phyloP scores from a whole-genome alignment of 176 grass and related monocot species.

The Triticum urartu region DNA sequence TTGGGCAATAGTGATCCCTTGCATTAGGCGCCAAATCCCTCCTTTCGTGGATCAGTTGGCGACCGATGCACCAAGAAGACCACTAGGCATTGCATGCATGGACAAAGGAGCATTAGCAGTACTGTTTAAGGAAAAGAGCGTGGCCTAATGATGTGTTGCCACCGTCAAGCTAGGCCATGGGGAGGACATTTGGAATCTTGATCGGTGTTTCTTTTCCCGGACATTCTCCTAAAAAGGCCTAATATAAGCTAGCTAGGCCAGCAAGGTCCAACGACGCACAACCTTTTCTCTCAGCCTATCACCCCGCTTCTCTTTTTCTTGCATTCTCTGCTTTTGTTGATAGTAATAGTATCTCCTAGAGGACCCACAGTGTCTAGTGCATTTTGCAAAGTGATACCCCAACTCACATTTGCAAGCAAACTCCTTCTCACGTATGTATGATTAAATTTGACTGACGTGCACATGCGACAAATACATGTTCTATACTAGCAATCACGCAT shows the following conservation, averaged over 20 bases:
- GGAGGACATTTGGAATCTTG: slow-evolving; percentile 73
- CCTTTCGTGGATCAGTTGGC: slow-evolving; percentile 43
- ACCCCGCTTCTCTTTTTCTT: not conserved
- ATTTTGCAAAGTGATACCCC: not conserved
- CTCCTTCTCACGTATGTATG: not conserved
- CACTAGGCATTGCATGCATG: not conserved
- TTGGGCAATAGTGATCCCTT: slow-evolving; percentile 12
- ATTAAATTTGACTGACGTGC: not conserved
- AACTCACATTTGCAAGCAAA: not conserved
- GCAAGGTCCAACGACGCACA: slow-evolving; percentile 31
- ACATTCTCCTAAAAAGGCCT: slow-evolving; percentile 30
- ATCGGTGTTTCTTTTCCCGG: slow-evolving; percentile 27
- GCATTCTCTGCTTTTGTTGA: slow-evolving; percentile 30
- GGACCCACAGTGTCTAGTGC: not conserved
- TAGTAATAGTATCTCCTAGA: slow-evolving; percentile 18
- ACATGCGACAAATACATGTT: not conserved
- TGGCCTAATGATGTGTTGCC: slow-evolving; percentile 44
- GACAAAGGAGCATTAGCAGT: not conserved
- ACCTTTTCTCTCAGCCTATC: slow-evolving; percentile 48
- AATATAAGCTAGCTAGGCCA: slow-evolving; percentile 2
- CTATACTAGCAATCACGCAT: not conserved
- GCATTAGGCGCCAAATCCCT: slow-evolving; percentile 46
- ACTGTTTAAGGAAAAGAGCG: slow-evolving; percentile 43
- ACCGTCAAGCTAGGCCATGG: slow-evolving; percentile 22
- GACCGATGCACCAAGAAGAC: slow-evolving; percentile 10